Evolutionary conservation across 2,329 filamentous ascomycete genomes (phyloP).

Genomic region (Stemphylium lycopersici): DNA sequence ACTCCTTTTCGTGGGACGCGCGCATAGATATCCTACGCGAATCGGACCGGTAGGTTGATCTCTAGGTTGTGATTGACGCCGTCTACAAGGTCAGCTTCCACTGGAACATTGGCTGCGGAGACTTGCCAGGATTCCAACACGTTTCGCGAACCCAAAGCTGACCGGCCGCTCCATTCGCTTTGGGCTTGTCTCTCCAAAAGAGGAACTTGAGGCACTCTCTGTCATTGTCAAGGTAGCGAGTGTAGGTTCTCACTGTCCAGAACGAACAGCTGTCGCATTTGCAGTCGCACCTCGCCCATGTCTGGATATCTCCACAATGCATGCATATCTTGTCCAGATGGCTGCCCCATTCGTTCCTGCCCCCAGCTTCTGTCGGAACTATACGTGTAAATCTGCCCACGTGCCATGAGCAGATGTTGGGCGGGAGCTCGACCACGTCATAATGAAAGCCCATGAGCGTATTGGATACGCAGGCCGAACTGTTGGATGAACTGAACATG

Average conservation of each 20-base stretch:
- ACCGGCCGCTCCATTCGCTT: neutral
- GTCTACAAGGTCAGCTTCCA: conserved; percentile 3
- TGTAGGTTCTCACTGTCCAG: conserved; percentile 36
- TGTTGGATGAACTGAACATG: conserved; percentile 42
- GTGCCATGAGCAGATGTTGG: conserved; percentile 44
- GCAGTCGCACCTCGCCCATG: conserved; percentile 35
- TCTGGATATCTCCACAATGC: conserved; percentile 41
- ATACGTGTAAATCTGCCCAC: conserved; percentile 35
- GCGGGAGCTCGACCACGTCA: conserved; percentile 38
- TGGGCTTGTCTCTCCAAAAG: conserved; percentile 31
- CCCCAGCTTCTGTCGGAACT: conserved; percentile 24
- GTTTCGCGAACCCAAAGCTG: conserved; percentile 35
- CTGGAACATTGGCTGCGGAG: neutral
- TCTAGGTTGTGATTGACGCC: conserved; percentile 2
- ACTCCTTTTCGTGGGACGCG: neutral
- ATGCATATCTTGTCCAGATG: conserved; percentile 39
- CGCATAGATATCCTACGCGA: neutral
- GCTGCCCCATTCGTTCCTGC: conserved; percentile 40
- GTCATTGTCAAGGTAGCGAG: conserved; percentile 39
- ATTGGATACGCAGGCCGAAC: conserved; percentile 31
- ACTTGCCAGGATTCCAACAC: conserved; percentile 25
- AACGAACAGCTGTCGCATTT: conserved; percentile 41
- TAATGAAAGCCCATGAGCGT: conserved; percentile 8
- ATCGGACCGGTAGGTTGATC: conserved; percentile 31
- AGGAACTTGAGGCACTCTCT: conserved; percentile 26